phyloP scores from a whole-genome alignment of 192 early-diverging fungal species.

The Jimgerdemannia flammicorona region DNA sequence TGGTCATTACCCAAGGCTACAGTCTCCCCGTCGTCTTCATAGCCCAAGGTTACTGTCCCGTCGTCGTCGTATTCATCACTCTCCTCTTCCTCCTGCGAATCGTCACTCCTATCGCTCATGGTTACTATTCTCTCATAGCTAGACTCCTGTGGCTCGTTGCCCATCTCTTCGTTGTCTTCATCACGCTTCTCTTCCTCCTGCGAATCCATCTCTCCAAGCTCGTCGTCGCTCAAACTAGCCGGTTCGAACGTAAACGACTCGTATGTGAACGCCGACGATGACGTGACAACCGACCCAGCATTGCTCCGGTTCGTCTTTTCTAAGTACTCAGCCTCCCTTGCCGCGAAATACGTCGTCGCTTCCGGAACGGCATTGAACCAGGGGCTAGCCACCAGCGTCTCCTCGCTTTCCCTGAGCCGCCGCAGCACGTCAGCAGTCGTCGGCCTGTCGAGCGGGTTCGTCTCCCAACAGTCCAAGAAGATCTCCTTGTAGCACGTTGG shows the following conservation, averaged over 20 bases:
- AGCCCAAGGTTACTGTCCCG: too few species aligned
- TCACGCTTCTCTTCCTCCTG: neutral
- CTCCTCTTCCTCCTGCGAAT: too few species aligned
- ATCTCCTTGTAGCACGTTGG: neutral
- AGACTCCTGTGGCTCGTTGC: too few species aligned
- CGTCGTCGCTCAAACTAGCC: neutral
- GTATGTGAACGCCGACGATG: neutral
- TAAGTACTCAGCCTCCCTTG: neutral
- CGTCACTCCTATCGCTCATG: too few species aligned
- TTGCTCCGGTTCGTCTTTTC: neutral
- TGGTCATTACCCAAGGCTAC: too few species aligned
- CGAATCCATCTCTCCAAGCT: neutral
- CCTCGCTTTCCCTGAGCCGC: neutral
- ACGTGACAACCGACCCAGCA: neutral
- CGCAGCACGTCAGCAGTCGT: neutral
- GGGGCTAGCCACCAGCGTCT: neutral
- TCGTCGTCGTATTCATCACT: too few species aligned
- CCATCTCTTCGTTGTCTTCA: too few species aligned
- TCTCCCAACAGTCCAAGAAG: neutral
- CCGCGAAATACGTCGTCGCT: neutral
- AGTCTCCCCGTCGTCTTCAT: too few species aligned
- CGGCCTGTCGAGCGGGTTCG: neutral
- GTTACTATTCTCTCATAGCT: too few species aligned
- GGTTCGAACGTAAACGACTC: neutral
- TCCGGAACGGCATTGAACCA: neutral